These are phyloP conservation scores for Glaciozyma antarctica DNA, from an alignment of 768 basidiomycete species.

Conservation along the genomic window DNA sequence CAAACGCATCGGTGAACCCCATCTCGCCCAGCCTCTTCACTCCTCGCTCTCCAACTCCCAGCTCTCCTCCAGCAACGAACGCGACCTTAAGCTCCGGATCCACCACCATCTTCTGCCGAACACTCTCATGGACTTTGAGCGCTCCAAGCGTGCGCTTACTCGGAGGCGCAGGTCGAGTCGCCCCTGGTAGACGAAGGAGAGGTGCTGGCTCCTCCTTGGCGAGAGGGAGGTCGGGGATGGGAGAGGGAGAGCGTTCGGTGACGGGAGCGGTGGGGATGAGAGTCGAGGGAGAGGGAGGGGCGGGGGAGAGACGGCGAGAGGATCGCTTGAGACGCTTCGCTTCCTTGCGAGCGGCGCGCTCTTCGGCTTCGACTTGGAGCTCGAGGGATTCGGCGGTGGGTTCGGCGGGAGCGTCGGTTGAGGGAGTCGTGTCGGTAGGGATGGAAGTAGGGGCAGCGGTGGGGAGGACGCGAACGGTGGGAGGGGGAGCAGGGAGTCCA, in stretches of 20 bases:
- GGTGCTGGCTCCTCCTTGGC: conserved; percentile 32
- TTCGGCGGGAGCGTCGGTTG: conserved; percentile 8
- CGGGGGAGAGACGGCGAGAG: conserved; percentile 36
- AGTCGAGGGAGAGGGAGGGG: conserved; percentile 6
- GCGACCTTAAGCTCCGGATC: conserved; percentile 48
- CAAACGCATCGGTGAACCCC: conserved; percentile 78
- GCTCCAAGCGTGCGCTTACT: conserved; percentile 60
- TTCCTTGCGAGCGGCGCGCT: conserved; percentile 7
- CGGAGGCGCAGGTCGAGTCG: conserved; percentile 57
- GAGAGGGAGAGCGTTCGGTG: conserved; percentile 1
- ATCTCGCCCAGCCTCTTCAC: conserved; percentile 58
- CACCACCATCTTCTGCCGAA: conserved; percentile 61
- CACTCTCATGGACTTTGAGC: conserved; percentile 67
- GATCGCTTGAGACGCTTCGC: conserved; percentile 13
- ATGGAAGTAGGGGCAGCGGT: conserved; percentile 22
- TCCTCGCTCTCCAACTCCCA: conserved; percentile 52
- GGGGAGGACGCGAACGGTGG: conserved; percentile 28
- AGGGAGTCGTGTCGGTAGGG: conserved; percentile 10
- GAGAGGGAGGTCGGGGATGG: conserved; percentile 7
- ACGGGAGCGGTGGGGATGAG: conserved; percentile 9
- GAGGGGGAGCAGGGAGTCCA: conserved; percentile 12
- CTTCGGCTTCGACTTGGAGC: conserved; percentile 7
- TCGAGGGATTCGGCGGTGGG: conserved; percentile 16
- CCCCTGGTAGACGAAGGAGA: conserved; percentile 62
- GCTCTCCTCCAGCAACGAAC: conserved; percentile 44